These are phyloP conservation scores for Russula ochroleuca DNA, from an alignment of 768 basidiomycete species.

Conservation along the genomic window DNA sequence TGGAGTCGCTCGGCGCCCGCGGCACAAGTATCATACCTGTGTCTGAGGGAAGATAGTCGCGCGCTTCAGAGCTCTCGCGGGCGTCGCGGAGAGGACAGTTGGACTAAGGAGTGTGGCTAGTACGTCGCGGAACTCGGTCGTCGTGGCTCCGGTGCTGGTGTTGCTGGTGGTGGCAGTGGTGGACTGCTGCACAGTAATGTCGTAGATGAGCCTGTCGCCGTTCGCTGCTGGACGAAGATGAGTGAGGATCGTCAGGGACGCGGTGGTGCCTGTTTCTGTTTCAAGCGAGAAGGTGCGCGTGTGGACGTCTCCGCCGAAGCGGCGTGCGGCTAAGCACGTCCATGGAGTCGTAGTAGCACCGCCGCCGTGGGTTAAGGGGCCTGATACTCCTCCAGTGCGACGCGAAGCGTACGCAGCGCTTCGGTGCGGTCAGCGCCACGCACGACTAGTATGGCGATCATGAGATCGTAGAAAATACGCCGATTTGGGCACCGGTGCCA, in stretches of 20 bases:
- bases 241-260: slow-evolving; percentile 44
- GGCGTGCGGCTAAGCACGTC: slow-evolving; percentile 62
- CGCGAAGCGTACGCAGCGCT: slow-evolving; percentile 73
- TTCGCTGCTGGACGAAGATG: slow-evolving; percentile 29
- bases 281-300: slow-evolving; percentile 59
- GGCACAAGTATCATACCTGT: slow-evolving; percentile 43
- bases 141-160: not conserved
- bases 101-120: slow-evolving; percentile 53
- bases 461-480: slow-evolving; percentile 87
- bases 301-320: slow-evolving; percentile 73
- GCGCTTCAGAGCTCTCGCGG: slow-evolving; percentile 46
- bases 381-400: slow-evolving; percentile 81
- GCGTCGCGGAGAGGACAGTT: slow-evolving; percentile 50
- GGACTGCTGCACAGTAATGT: slow-evolving; percentile 46
- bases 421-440: slow-evolving; percentile 81
- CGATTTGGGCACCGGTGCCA: slow-evolving; percentile 69
- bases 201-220: slow-evolving; percentile 33
- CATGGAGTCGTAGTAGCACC: slow-evolving; percentile 50
- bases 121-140: slow-evolving; percentile 40
- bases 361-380: slow-evolving; percentile 32
- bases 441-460: slow-evolving; percentile 90
- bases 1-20: slow-evolving; percentile 66
- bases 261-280: slow-evolving; percentile 45
- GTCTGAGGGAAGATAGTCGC: slow-evolving; percentile 75
- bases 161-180: too few species aligned